phyloP scores from a whole-genome alignment of 208 protist species.

The Naegleria lovaniensis region DNA sequence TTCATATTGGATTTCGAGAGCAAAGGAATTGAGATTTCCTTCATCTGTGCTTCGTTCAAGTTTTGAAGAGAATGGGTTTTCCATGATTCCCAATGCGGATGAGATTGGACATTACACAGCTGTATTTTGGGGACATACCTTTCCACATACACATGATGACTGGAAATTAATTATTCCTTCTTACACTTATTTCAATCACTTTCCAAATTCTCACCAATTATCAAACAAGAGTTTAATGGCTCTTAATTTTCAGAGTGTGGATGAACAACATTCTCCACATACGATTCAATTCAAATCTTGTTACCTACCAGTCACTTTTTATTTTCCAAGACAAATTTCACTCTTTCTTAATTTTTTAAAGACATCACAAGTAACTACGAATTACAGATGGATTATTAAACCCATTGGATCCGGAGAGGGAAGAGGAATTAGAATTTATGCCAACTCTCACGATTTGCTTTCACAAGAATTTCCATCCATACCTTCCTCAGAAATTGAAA shows the following conservation, averaged over 20 bases:
- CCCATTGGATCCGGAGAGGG: background rate
- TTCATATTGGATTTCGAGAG: background rate
- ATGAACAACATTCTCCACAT: background rate
- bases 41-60: background rate
- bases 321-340: background rate
- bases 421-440: background rate
- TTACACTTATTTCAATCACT: background rate
- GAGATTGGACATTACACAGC: background rate
- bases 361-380: too few species aligned
- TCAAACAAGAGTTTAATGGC: constrained; percentile 11
- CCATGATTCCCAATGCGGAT: background rate
- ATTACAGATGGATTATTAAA: background rate
- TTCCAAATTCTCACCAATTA: constrained; percentile 17
- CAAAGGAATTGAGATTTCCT: background rate
- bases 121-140: background rate
- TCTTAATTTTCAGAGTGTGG: background rate
- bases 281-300: background rate
- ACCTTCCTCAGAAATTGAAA: background rate
- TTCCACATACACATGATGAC: background rate
- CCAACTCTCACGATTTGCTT: background rate
- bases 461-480: background rate
- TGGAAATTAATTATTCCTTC: background rate
- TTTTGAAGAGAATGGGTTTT: constrained; percentile 24
- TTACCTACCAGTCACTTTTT: background rate
- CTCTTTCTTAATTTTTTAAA: background rate